Evolutionary conservation across 2,329 filamentous ascomycete species (phyloP).

Genomic region (Cytospora piceicola): DNA sequence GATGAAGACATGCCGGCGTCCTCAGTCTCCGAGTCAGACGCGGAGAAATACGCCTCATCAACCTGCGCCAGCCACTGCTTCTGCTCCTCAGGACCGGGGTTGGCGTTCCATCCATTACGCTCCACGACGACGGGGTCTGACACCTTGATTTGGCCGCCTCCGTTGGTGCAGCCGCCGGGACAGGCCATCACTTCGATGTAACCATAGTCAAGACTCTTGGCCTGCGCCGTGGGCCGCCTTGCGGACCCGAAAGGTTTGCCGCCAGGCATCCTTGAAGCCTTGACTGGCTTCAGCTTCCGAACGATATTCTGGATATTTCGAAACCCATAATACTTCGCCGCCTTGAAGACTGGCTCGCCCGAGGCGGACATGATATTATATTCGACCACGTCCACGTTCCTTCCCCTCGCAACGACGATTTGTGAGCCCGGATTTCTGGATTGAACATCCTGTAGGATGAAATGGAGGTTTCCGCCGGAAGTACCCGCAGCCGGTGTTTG

Average conservation of each 20-base stretch:
- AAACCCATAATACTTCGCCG: conserved; percentile 95
- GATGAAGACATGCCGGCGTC: conserved; percentile 34
- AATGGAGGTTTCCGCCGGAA: conserved; percentile 87
- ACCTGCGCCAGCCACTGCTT: conserved; percentile 82
- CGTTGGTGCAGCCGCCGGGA: conserved; percentile 97
- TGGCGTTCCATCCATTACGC: conserved; percentile 52
- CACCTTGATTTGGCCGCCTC: conserved; percentile 91
- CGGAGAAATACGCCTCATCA: conserved; percentile 90
- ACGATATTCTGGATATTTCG: conserved; percentile 98
- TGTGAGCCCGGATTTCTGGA: conserved; percentile 71
- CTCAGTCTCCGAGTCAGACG: conserved; percentile 55
- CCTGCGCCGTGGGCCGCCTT: conserved; percentile 56
- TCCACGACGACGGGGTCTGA: conserved; percentile 71
- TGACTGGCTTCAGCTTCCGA: conserved; percentile 82
- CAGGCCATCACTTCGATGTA: conserved; percentile 99
- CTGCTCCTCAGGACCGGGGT: conserved; percentile 76
- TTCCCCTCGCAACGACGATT: conserved; percentile 73
- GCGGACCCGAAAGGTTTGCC: conserved; percentile 64
- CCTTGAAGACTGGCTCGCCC: conserved; percentile 69
- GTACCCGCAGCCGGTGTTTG: conserved; percentile 67
- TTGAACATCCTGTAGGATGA: conserved; percentile 77
- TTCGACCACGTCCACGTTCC: conserved; percentile 90
- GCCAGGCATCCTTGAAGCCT: conserved; percentile 78
- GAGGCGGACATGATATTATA: conserved; percentile 67
- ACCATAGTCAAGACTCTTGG: conserved; percentile 68